phyloP scores from a whole-genome alignment of 148 eudicot genomes.

The Arbutus unedo region DNA sequence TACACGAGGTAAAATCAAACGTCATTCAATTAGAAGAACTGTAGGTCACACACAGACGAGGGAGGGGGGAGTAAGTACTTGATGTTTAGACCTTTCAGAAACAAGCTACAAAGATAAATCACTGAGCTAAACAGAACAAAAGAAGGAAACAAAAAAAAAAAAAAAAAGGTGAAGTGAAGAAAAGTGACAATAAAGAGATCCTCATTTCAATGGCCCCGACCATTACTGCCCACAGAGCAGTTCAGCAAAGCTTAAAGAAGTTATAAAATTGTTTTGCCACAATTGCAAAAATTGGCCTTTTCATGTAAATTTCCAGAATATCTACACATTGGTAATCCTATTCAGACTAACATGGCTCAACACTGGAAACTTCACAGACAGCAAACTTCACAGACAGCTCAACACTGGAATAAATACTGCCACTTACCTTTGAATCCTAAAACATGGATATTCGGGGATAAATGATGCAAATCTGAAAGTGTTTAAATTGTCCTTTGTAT shows the following conservation, averaged over 20 bases:
- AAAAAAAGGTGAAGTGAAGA: not conserved
- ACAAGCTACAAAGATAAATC: not conserved
- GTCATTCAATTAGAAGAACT: not conserved
- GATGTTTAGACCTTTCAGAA: not conserved
- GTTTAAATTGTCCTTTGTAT: not conserved
- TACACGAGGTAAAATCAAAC: constrained; percentile 21
- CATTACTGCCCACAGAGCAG: constrained; percentile 7
- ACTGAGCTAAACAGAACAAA: not conserved
- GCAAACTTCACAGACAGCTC: not conserved
- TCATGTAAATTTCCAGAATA: constrained; percentile 7
- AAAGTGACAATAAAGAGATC: not conserved
- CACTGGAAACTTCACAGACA: not conserved
- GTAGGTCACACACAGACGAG: not conserved
- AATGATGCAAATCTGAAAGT: not conserved
- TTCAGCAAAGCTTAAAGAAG: not conserved
- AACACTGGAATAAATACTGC: not conserved
- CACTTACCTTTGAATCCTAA: not conserved
- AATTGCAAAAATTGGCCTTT: not conserved
- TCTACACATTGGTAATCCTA: not conserved
- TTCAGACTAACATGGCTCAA: not conserved
- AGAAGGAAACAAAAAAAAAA: not conserved
- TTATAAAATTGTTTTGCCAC: not conserved
- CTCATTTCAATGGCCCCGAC: not conserved
- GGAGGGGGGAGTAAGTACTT: not conserved
- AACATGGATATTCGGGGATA: not conserved